Evolutionary conservation across 208 protist species (phyloP), one percentile per base, ranked within the genome.

Genomic region (Acanthamoeba sp.): DNA sequence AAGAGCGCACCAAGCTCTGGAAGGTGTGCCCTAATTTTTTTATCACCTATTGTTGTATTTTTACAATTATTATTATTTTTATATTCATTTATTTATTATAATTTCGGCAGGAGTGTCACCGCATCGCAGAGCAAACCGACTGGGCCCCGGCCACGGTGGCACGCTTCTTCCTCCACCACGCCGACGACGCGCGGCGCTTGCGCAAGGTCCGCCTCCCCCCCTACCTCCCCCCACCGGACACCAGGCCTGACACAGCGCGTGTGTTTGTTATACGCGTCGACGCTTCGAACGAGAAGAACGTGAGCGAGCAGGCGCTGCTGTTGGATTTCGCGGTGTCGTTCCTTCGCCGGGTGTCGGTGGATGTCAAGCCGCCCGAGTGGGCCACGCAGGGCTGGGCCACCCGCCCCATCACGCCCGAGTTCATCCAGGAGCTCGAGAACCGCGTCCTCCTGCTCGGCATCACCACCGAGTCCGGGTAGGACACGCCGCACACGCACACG

Each of bases 391-490:
- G 36, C 29, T 92, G 55, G 87, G 62, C 57, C 57, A 92, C 34
- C 22, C 50, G 57, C 24, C 55, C 59, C 20, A 92, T 66, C 64
- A 92, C 87, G 34, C 87, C 87, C 24, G 87, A 92, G 59, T 78
- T 92, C 59, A 42, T 76, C 16, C 87, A 92, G 38, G 87, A 92
- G 42, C 64, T 92, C 12, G 87, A 92, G 38, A 92, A 92, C 50
- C 87, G 87, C 32, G 45, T 92, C 34, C 87, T 92, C 42, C 87
- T 92, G 4, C 59, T 92, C 18, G 2, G 50, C 62, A 76, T 92
- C 64, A 92, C 57, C 29, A 76, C 50, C 29, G 87, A 92, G 12
- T 42, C 62, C 16, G 64, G 64, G 36, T 55, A 42, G 4, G 0
- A 4, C 12, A 27, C n/a, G n/a, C n/a, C n/a, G n/a, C n/a, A n/a